A percentile compares a stretch with the other conserved stretches of the same genome.
phyloP scores from a whole-genome alignment of 2,329 filamentous ascomycete genomes.

The Diaporthe vaccinii region DNA sequence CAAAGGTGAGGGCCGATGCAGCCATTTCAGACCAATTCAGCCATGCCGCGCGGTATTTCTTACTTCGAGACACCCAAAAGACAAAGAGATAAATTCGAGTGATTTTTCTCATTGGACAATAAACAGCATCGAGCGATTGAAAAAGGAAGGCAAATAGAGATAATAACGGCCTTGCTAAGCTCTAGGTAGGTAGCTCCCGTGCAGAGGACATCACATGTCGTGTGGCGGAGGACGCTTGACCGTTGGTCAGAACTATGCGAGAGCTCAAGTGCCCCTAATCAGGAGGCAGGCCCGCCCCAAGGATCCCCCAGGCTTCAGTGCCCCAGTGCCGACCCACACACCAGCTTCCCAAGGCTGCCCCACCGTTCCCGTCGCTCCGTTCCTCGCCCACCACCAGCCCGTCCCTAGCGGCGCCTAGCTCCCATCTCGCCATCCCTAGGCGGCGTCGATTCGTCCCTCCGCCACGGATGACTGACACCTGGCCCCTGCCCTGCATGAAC shows the following conservation, averaged over 20 bases:
- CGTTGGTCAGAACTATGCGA: neutral
- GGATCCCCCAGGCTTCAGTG: neutral
- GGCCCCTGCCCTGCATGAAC: slow-evolving; percentile 37
- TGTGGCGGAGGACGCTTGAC: slow-evolving; percentile 28
- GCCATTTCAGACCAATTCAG: slow-evolving; percentile 6
- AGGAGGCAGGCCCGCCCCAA: neutral
- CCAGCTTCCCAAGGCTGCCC: slow-evolving; percentile 23
- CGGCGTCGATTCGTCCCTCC: slow-evolving; percentile 25
- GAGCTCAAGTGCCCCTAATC: slow-evolving; percentile 19
- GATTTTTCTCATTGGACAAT: slow-evolving; percentile 16
- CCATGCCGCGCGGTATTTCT: slow-evolving; percentile 7
- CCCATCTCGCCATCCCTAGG: neutral
- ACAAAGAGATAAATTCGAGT: slow-evolving; percentile 8
- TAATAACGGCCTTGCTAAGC: slow-evolving; percentile 2
- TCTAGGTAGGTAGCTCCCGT: slow-evolving; percentile 12
- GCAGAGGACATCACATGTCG: slow-evolving; percentile 29
- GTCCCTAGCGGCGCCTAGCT: slow-evolving; percentile 16
- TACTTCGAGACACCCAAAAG: neutral
- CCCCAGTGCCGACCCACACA: slow-evolving; percentile 1
- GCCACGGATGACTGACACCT: slow-evolving; percentile 37
- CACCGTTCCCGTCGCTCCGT: slow-evolving; percentile 38
- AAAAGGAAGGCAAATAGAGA: slow-evolving; percentile 21
- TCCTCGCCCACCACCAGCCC: slow-evolving; percentile 24
- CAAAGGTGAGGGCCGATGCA: neutral
- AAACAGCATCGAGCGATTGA: neutral